Conservation (phyloP, 2,329 filamentous ascomycete species). For the Aspergillus texensis region DNA sequence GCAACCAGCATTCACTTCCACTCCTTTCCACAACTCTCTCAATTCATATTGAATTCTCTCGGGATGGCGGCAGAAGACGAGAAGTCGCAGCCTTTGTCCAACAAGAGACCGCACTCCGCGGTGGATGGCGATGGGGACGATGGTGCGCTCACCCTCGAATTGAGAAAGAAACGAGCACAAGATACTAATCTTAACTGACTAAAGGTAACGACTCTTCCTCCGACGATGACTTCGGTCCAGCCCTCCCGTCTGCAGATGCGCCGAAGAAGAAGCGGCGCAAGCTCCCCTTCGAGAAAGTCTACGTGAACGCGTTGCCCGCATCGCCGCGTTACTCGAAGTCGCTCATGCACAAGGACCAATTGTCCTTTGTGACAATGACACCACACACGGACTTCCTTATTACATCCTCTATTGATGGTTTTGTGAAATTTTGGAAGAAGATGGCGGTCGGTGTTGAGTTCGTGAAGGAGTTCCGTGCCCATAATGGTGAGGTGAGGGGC, state of each 20-base stretch:
- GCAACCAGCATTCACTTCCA: slow-evolving; percentile 7
- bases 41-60: not conserved
- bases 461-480: slow-evolving; percentile 95
- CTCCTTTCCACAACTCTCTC: not conserved
- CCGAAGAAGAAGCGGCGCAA: slow-evolving; percentile 90
- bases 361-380: slow-evolving; percentile 85
- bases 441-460: slow-evolving; percentile 88
- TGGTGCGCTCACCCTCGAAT: slow-evolving; percentile 26
- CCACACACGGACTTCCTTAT: slow-evolving; percentile 93
- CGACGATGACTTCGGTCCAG: slow-evolving; percentile 90
- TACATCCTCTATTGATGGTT: slow-evolving; percentile 90
- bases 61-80: slow-evolving; percentile 36
- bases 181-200: slow-evolving; percentile 15
- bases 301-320: slow-evolving; percentile 82
- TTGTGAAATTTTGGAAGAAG: slow-evolving; percentile 99
- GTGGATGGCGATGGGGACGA: slow-evolving; percentile 52
- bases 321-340: slow-evolving; percentile 88
- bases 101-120: slow-evolving; percentile 61
- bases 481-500: slow-evolving; percentile 79
- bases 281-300: slow-evolving; percentile 92
- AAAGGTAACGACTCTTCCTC: slow-evolving; percentile 59
- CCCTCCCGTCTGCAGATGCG: slow-evolving; percentile 76
- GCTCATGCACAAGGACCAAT: slow-evolving; percentile 96
- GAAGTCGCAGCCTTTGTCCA: slow-evolving; percentile 32
- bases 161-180: slow-evolving; percentile 1